Evolutionary conservation across 139 green algal species (phyloP).

Genomic region (Zygnema cylindricum): DNA sequence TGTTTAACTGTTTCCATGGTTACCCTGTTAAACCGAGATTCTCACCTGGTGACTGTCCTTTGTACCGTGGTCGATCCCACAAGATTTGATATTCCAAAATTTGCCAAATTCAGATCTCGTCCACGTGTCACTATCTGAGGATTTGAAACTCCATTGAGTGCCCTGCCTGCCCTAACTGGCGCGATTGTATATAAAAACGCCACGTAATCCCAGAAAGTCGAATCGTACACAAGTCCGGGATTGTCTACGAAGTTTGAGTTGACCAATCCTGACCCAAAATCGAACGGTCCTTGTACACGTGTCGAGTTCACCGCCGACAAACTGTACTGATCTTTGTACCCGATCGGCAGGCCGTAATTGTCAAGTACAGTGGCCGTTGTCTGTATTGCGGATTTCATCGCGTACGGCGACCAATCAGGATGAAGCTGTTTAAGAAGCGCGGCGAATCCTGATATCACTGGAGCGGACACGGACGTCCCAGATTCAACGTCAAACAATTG

Average conservation of each 20-base stretch:
- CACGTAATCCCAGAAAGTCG: constrained; percentile 25
- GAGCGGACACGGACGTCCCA: constrained; percentile 46
- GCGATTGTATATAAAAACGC: constrained; percentile 28
- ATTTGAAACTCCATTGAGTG: not conserved
- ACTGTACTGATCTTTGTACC: not conserved
- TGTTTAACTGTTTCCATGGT: no score
- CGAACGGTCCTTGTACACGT: not conserved
- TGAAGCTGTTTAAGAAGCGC: constrained; percentile 35
- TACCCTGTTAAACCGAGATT: not conserved
- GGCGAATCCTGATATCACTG: constrained; percentile 28
- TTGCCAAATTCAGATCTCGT: constrained; percentile 20
- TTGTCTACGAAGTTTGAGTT: not conserved
- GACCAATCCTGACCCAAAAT: constrained; percentile 23
- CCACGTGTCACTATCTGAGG: not conserved
- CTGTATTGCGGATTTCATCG: constrained; percentile 42
- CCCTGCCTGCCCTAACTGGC: not conserved
- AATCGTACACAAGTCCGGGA: constrained; percentile 28
- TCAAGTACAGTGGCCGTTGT: not conserved
- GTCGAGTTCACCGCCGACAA: not conserved
- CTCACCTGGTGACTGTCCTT: not conserved
- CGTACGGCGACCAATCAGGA: constrained; percentile 24
- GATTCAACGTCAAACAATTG: constrained; percentile 30
- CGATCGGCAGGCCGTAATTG: constrained; percentile 13
- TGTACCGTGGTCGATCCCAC: constrained; percentile 12
- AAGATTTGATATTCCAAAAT: constrained; percentile 19